Conservation (phyloP, 2,329 filamentous ascomycete genomes). For the Beauveria rudraprayagi region DNA sequence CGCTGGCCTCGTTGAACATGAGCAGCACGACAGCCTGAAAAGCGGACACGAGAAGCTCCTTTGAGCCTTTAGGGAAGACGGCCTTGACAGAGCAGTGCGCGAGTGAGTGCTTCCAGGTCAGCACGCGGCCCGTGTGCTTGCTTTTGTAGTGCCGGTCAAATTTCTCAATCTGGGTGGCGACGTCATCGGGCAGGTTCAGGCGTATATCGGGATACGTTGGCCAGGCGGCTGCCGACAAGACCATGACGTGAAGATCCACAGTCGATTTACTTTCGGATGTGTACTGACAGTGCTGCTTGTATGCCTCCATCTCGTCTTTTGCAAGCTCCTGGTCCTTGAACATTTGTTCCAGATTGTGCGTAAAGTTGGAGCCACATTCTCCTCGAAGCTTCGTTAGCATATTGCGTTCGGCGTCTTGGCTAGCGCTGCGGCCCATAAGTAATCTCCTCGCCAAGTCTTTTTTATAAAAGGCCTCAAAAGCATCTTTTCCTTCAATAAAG, state of each 20-base stretch:
- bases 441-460: conserved; percentile 86
- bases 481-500: conserved; percentile 93
- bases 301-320: conserved; percentile 86
- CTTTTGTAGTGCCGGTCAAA: conserved; percentile 82
- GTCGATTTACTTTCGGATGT: conserved; percentile 38
- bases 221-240: conserved; percentile 89
- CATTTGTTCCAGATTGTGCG: conserved; percentile 97
- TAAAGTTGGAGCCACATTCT: conserved; percentile 91
- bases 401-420: conserved; percentile 87
- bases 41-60: conserved; percentile 83
- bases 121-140: conserved; percentile 80
- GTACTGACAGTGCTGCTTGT: conserved; percentile 59
- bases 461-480: conserved; percentile 99
- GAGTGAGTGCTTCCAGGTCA: conserved; percentile 90
- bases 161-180: conserved; percentile 66
- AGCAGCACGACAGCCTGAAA: conserved; percentile 89
- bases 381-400: conserved; percentile 89
- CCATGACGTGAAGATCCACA: conserved; percentile 68
- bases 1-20: conserved; percentile 70
- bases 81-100: conserved; percentile 83
- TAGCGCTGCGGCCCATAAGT: conserved; percentile 86
- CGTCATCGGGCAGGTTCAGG: conserved; percentile 66
- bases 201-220: conserved; percentile 73
- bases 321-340: conserved; percentile 96
- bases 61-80: conserved; percentile 67